Base-by-base conservation (phyloP, 2,329 filamentous ascomycete species). In the Trichophyton verrucosum region DNA sequence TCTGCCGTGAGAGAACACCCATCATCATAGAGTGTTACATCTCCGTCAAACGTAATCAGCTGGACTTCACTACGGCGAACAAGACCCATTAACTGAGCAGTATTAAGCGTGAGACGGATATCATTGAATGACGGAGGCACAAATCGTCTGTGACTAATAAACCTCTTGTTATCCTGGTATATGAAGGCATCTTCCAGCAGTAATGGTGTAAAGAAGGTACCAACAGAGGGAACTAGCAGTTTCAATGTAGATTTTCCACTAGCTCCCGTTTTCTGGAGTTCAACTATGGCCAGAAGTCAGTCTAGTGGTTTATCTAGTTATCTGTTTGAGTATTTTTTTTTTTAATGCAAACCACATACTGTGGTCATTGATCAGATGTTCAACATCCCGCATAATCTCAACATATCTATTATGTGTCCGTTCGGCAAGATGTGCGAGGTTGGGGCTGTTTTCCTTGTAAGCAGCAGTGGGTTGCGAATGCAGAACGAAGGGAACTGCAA, bases 111-210 rank as follows among this genome's bases (percentile, higher is more conserved):
- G 24, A 96, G 80, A 1, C 94, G 86, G 62, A 99, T 85, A 71
- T 99, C 94, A 75, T 99, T 99, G 81, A 99, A 99, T 1, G 89
- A 95, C 0, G 94, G 94, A 0, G 92, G 88, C 1, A 99, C 94
- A 71, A 96, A 97, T 63, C 94, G 86, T 24, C 94, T 82, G 1
- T 87, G 90, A 30, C 90, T 95, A 69, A 99, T 99, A 73, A 86
- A 88, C 5, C 94, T 85, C 65, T 86, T 86, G 62, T 81, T 77
- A 72, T 99, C 94, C 74, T 97, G 94, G 74, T 89, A 92, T 66
- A 86, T 86, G 77, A 97, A 97, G 5, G 92, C 92, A 57, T 91
- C 89, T 70, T 92, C 89, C 7, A 97, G 82, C 1, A 88, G 86
- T 2, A 97, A 78, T 3, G 87, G 82, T 0, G 92, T 97, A 76